Base-by-base conservation (phyloP, 2,329 filamentous ascomycete genomes). In the Sarocladiaceae sp. region DNA sequence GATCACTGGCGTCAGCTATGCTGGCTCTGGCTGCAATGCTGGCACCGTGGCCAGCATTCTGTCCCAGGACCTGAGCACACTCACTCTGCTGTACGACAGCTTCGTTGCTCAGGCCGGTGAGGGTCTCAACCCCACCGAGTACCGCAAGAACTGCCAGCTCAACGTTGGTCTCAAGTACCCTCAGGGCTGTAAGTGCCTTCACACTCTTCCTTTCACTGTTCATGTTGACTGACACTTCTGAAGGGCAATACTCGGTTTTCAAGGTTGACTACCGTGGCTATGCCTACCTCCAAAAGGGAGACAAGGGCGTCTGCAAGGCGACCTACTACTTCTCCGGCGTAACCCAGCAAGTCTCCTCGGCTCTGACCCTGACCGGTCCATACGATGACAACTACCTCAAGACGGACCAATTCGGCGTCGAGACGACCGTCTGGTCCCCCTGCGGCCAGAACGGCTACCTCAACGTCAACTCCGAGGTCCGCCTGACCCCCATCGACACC, bases 181-280 rank as follows among this genome's bases (percentile, higher is more conserved):
- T 37, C 47, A 50, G 28, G 47, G 47, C 29, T 50, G 47, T 50
- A 37, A 36, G 47, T 50, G 47, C n/a, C 7, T 20, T 7, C 20
- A 20, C 4, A 23, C 35, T 10, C 10, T 17, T 37, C 11, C 35
- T 10, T 17, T n/a, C 18, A 12, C n/a, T 37, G 33, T n/a, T 6
- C 7, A 10, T 36, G 33, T 36, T 20, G 17, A n/a, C 22, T 47
- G 42, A 47, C 12, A 35, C 11, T 37, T 22, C 12, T 20, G 4
- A 15, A 50, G 47, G 47, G 47, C 47, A 50, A 50, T 50, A 50
- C 47, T 50, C 47, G 10, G 47, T 50, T 20, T 36, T 50, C 47
- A 50, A 50, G 47, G 47, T 50, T 37, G 47, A 50, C 47, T 50
- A 50, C 31, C 47, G 47, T 28, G 47, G 47, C 28, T 50, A 50